Evolutionary conservation across 2,329 filamentous ascomycete species (phyloP).

Genomic region (Alternaria atra): DNA sequence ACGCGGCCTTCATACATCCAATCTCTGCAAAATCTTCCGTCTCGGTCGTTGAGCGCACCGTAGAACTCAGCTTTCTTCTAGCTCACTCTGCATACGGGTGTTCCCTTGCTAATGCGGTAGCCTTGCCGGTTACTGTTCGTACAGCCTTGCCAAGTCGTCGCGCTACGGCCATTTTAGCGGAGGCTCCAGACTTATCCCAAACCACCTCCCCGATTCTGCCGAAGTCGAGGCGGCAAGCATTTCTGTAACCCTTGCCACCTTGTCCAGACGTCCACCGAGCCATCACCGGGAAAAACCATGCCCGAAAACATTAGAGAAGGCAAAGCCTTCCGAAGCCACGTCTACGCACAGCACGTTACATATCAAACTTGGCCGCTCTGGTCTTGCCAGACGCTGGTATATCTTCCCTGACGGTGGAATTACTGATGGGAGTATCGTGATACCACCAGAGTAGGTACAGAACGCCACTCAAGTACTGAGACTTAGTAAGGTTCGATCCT

Average conservation of each 20-base stretch:
- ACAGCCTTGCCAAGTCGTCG: conserved; percentile 21
- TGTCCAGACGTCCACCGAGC: conserved; percentile 11
- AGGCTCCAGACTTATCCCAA: conserved; percentile 32
- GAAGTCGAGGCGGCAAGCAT: conserved; percentile 24
- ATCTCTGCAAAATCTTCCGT: background rate
- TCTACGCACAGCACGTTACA: background rate
- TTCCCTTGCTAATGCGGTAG: conserved; percentile 16
- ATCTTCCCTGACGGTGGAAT: background rate
- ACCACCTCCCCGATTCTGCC: conserved; percentile 35
- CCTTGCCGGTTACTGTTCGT: conserved; percentile 24
- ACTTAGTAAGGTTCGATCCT: background rate
- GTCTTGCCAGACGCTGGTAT: background rate
- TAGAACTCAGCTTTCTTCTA: background rate
- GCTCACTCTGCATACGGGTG: background rate
- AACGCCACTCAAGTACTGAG: background rate
- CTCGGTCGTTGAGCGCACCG: background rate
- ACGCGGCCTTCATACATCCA: background rate
- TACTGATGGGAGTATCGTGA: background rate
- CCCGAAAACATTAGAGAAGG: background rate
- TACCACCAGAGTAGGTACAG: too few relatives aligned
- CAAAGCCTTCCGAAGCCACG: background rate
- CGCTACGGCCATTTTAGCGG: conserved; percentile 39
- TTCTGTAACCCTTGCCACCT: conserved; percentile 27
- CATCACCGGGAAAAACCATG: background rate
- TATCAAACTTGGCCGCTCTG: background rate